phyloP scores from a whole-genome alignment of 305 asterid genomes.

The Petunia hybrid region DNA sequence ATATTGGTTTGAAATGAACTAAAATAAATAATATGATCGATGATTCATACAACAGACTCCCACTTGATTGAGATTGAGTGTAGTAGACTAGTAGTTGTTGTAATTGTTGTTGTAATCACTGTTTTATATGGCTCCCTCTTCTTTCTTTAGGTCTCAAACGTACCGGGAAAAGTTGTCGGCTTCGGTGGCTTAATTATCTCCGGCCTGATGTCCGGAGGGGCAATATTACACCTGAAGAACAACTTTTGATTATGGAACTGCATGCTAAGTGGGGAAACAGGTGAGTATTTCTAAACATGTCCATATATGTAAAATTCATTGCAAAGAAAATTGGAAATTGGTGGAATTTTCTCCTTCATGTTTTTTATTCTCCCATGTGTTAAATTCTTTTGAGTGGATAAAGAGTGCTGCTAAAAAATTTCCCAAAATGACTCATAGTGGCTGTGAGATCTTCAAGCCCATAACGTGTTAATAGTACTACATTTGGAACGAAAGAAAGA shows the following conservation, averaged over 20 bases:
- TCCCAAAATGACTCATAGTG: slow-evolving; percentile 36
- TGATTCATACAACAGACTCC: too few relatives aligned
- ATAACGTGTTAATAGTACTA: slow-evolving; percentile 31
- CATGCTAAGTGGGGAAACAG: slow-evolving; percentile 99
- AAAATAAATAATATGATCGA: too few relatives aligned
- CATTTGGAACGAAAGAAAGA: slow-evolving; percentile 38
- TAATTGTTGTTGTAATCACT: too few relatives aligned
- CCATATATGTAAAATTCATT: slow-evolving; percentile 6
- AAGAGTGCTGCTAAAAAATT: neutral
- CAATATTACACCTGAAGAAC: slow-evolving; percentile 90
- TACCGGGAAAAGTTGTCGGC: slow-evolving; percentile 95
- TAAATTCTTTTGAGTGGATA: slow-evolving; percentile 3
- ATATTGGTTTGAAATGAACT: too few relatives aligned
- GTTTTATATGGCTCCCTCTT: neutral
- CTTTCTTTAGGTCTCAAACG: slow-evolving; percentile 71
- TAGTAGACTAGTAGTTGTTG: too few relatives aligned
- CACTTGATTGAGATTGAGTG: too few relatives aligned
- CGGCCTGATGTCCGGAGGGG: slow-evolving; percentile 95
- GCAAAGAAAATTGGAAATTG: neutral
- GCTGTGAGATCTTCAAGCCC: slow-evolving; percentile 33
- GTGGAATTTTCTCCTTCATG: slow-evolving; percentile 32
- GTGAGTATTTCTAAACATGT: slow-evolving; percentile 44
- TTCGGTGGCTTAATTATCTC: slow-evolving; percentile 95
- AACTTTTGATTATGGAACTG: slow-evolving; percentile 85
- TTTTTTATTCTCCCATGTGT: slow-evolving; percentile 34